Base-by-base conservation (phyloP, 2,329 filamentous ascomycete species). In the Cladosporium austrohemisphaericum region DNA sequence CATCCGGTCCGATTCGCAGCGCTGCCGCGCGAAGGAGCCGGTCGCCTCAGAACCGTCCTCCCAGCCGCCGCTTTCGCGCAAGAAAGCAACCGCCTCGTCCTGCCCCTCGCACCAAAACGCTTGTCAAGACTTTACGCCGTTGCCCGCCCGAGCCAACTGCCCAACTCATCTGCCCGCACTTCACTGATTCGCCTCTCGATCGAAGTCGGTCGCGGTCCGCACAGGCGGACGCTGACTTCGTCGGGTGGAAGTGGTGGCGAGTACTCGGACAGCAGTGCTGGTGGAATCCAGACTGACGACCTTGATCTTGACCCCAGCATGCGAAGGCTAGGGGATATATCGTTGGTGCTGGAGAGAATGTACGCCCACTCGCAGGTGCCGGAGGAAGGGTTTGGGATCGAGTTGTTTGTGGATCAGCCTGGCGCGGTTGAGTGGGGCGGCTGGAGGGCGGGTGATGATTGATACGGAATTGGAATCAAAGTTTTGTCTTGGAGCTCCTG, bases 321-420 rank as follows among this genome's bases (percentile, higher is more conserved):
- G 55, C 71, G 74, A 50, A 69, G 68, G 23, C 69, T 68, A 8
- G 77, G 78, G 16, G 83, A 83, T 14, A 66, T 90, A 50, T 94
- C 86, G 85, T 73, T 96, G 46, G 84, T 95, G 5, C 72, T 96
- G 33, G 90, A 96, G 68, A 78, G 86, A 56, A 78, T 92, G 60
- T 86, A 83, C n/a, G 78, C 77, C 9, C 74, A 73, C 36, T 69
- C 70, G 4, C 74, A 66, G 32, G 61, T 65, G 47, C 62, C 58
- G 45, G 71, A 71, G 48, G 76, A 79, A 61, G 67, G 72, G 50
- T 77, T 87, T 49, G 63, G 68, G 6, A 65, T 78, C 5, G 73
- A 76, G 56, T 58, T 76, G 16, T 71, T 70, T 35, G 68, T 67
- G 13, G 75, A 78, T 54, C 66, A 68, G 49, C 66, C 67, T 6